Evolutionary conservation across 371 early-diverging fungal genomes (phyloP).

Genomic region (Encephalitozoon hellem): DNA sequence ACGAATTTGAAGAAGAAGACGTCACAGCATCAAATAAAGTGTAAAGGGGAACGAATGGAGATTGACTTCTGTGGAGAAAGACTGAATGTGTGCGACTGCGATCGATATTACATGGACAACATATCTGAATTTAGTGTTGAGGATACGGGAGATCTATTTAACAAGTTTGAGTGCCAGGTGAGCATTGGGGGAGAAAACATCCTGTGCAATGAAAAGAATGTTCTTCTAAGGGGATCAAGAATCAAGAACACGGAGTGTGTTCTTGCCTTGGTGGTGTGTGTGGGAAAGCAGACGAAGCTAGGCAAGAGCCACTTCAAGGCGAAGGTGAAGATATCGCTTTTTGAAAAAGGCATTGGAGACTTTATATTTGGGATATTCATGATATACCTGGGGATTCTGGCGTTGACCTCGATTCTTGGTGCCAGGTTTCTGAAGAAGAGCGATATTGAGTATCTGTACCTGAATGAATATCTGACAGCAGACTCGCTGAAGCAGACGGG

Average conservation of each 20-base stretch:
- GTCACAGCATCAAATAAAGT: not conserved
- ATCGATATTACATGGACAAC: constrained; percentile 11
- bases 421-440: constrained; percentile 37
- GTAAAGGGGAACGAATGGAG: not conserved
- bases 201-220: constrained; percentile 68
- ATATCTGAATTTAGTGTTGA: constrained; percentile 8
- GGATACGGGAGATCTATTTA: constrained; percentile 40
- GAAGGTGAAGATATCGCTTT: constrained; percentile 39
- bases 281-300: constrained; percentile 76
- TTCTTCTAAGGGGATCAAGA: constrained; percentile 76
- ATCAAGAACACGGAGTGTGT: constrained; percentile 76
- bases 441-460: constrained; percentile 39
- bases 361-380: constrained; percentile 43
- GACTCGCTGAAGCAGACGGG: constrained; percentile 44
- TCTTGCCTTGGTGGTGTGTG: constrained; percentile 72
- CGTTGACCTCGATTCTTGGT: constrained; percentile 43
- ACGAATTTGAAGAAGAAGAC: constrained; percentile 70
- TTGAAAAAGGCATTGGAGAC: constrained; percentile 35
- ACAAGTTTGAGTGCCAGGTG: constrained; percentile 43
- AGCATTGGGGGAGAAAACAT: constrained; percentile 36
- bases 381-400: constrained; percentile 54
- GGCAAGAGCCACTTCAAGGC: constrained; percentile 72
- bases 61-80: not conserved
- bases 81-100: constrained; percentile 12
- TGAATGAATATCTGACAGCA: not conserved